Base-by-base conservation (phyloP, 805 yeast species). In the Diddensiella transvaalensis region DNA sequence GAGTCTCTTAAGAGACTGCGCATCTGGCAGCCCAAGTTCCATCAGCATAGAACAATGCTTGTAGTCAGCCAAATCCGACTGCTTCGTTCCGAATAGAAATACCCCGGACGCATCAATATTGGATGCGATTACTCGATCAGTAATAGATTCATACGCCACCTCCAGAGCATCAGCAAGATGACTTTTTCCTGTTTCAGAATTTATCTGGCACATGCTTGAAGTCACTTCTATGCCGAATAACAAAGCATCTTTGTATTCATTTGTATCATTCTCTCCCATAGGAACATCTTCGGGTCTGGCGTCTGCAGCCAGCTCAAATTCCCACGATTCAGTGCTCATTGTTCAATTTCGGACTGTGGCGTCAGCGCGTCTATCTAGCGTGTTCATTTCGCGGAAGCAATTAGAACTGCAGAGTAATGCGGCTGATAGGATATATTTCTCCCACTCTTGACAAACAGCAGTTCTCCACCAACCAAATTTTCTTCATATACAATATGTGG, bases 101-200 rank as follows among this genome's bases (percentile, higher is more conserved):
- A 89, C 77, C 0, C 96, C 97, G 22, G 87, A 69, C 0, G 87
- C 90, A 1, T 91, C 83, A 40, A 73, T 71, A 1, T 89, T 87
- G 33, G 78, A 65, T 0, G 83, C 73, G 29, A 85, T 79, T 1
- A 85, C 79, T 49, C 87, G 69, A 42, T 80, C 83, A 2, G 82
- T 72, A 67, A 88, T 76, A 30, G 87, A 67, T n/a, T 78, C 80
- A 45, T 75, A 70, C 4, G 86, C 70, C 1, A 85, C 74, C 11
- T 72, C 71, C 15, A 90, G 56, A 8, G 69, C 65, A n/a, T 48
- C 40, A 6, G 51, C 43, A 2, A 60, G 51, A 8, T 50, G 40
- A 24, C 55, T 48, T 10, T 48, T 47, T n/a, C 45, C 40, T n/a
- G 35, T 35, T 4, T 30, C 47, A 17, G 42, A 54, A 15, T 54